Percentiles rank a stretch among this genome's conserved stretches.
Evolutionary conservation across 2,329 filamentous ascomycete genomes (phyloP).

Genomic region (Fusarium sp.): DNA sequence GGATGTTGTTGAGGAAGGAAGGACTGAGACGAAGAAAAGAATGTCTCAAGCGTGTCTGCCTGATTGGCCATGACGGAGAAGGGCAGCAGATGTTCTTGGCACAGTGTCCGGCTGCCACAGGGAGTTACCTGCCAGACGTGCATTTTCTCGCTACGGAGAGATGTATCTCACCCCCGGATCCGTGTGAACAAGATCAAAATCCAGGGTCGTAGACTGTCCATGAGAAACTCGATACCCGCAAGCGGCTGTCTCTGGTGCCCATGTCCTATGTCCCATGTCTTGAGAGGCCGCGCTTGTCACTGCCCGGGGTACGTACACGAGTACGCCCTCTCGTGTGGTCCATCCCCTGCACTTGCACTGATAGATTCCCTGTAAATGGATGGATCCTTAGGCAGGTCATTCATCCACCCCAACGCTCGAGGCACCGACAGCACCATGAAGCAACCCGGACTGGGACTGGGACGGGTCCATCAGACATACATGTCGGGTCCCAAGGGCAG

Average conservation of each 20-base stretch:
- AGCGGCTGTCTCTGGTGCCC: slow-evolving; percentile 2
- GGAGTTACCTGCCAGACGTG: slow-evolving; percentile 7
- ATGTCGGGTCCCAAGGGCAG: neutral
- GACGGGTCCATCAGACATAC: neutral
- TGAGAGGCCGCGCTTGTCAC: neutral
- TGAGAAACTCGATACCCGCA: slow-evolving; percentile 15
- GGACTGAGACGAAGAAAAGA: slow-evolving; percentile 15
- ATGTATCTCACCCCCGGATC: neutral
- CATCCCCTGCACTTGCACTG: neutral
- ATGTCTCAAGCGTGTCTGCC: slow-evolving; percentile 9
- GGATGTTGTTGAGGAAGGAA: slow-evolving; percentile 9
- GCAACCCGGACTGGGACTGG: neutral
- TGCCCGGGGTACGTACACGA: neutral
- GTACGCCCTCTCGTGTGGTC: neutral
- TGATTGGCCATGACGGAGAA: slow-evolving; percentile 9
- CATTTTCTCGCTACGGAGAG: neutral
- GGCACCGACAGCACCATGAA: slow-evolving; percentile 5
- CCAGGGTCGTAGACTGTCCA: neutral
- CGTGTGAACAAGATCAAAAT: neutral
- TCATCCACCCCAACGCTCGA: slow-evolving; percentile 12
- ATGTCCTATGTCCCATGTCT: neutral
- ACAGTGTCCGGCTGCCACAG: slow-evolving; percentile 19
- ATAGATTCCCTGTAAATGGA: slow-evolving; percentile 4
- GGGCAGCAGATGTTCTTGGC: neutral
- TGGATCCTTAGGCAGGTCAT: neutral